Evolutionary conservation across 192 early-diverging fungal species (phyloP).

Genomic region (Coemansia sp.): DNA sequence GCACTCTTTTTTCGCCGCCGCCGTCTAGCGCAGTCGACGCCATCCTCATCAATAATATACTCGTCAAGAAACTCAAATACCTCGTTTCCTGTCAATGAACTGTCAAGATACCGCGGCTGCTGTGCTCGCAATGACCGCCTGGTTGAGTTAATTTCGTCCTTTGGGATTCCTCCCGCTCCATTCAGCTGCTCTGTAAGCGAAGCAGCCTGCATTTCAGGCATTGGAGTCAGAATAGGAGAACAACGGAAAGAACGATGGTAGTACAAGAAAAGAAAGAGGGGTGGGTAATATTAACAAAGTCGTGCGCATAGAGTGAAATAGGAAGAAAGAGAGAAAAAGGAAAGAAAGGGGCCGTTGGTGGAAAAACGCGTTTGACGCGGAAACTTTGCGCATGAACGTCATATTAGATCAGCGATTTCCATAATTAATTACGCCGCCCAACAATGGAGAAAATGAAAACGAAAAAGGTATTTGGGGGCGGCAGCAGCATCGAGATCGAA

Average conservation of each 20-base stretch:
- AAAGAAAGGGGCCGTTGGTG: not conserved
- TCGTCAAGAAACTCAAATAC: conserved; percentile 51
- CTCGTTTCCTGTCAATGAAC: conserved; percentile 42
- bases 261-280: not conserved
- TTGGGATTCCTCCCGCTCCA: not conserved
- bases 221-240: conserved; percentile 6
- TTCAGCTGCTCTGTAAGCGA: conserved; percentile 7
- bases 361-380: not conserved
- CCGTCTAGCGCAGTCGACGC: not conserved
- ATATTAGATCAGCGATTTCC: not conserved
- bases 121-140: conserved; percentile 42
- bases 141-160: not conserved
- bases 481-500: too few relatives aligned
- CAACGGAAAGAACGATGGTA: conserved; percentile 1
- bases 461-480: too few relatives aligned
- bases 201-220: conserved; percentile 15
- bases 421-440: not conserved
- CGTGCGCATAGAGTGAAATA: too few relatives aligned
- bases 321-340: not conserved
- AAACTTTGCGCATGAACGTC: too few relatives aligned
- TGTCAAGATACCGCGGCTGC: conserved; percentile 37
- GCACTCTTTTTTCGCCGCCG: conserved; percentile 17
- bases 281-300: too few relatives aligned
- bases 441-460: not conserved
- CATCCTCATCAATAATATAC: conserved; percentile 29